Evolutionary conservation across 1,284 basidiomycete species (phyloP), one percentile per base, ranked within the genome.

Genomic region (Fistulina hepatica): DNA sequence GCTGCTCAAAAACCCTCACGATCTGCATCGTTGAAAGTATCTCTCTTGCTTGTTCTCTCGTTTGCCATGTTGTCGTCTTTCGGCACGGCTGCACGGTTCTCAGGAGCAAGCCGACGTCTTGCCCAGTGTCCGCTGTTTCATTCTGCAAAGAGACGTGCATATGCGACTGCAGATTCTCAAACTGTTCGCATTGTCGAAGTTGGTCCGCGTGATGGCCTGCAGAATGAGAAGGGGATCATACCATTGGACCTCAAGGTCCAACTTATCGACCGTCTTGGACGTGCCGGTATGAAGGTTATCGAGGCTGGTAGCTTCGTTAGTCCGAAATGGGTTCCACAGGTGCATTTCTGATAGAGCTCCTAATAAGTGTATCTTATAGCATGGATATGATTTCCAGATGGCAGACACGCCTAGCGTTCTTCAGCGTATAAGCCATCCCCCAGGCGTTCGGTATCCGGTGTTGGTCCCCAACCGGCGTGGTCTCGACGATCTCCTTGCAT

Each of bases 301-400:
- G 93, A 97, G 60, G 76, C 80, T 0, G 93, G 93, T 5, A 86
- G 85, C 52, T 95, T 95, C 53, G 92, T 97, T 39, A 85, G 85
- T 55, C 81, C 83, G 0, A 91, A 90, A 57, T 92, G 90, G 83
- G 86, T 95, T 12, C 91, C 90, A 0, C 86, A 92, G 71, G 88
- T 81, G 45, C 43, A 75, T 62, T 27, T 6, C 11, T 26, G 20
- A 6, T 22, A 21, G 10, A 17, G 30, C 23, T 12, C 34, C 17
- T 20, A 17, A 27, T n/a, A n/a, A n/a, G n/a, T 25, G n/a, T 25
- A n/a, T 16, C 27, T 6, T 30, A 12, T 16, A n/a, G 7, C 6
- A 31, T 31, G 28, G 3, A 15, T n/a, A 25, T n/a, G 15, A 3
- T 15, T 39, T 36, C 7, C 54, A 92, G 81, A 92, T 94, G 89